Conservation (phyloP, 1,284 basidiomycete species). For the Moesziomyces globuligerus region DNA sequence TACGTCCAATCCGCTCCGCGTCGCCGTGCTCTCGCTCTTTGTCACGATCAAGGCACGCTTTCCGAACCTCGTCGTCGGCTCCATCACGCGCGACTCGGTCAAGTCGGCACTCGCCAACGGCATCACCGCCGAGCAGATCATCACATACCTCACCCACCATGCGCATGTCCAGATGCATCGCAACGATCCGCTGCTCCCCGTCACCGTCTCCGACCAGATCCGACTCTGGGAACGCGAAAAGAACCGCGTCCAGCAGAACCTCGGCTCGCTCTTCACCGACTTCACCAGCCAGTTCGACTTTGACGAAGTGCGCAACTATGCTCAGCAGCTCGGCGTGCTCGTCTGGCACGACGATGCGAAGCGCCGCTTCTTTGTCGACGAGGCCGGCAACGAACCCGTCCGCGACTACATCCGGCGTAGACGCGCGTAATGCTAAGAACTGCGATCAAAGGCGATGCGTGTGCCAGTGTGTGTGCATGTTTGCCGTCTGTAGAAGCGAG, state of each 20-base stretch:
- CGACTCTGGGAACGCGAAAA: slow-evolving; percentile 97
- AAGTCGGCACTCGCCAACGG: slow-evolving; percentile 92
- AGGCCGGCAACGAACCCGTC: slow-evolving; percentile 72
- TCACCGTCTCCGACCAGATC: slow-evolving; percentile 97
- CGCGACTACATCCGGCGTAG: slow-evolving; percentile 57
- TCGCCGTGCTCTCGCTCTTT: slow-evolving; percentile 94
- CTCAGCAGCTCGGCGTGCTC: slow-evolving; percentile 81
- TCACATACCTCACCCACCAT: slow-evolving; percentile 91
- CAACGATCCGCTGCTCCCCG: slow-evolving; percentile 88
- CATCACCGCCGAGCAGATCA: slow-evolving; percentile 96
- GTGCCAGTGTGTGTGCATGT: too few relatives aligned
- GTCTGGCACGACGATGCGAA: slow-evolving; percentile 79
- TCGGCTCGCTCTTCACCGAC: slow-evolving; percentile 78
- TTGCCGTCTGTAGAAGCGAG: too few relatives aligned
- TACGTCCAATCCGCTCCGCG: slow-evolving; percentile 95
- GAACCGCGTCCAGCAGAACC: slow-evolving; percentile 76
- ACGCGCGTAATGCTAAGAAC: slow-evolving; percentile 27
- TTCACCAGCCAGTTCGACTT: slow-evolving; percentile 88
- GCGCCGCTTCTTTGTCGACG: slow-evolving; percentile 83
- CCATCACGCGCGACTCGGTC: slow-evolving; percentile 92
- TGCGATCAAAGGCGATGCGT: too few relatives aligned
- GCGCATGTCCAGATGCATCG: slow-evolving; percentile 98
- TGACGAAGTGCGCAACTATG: slow-evolving; percentile 85
- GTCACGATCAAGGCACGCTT: slow-evolving; percentile 91
- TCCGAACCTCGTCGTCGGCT: slow-evolving; percentile 93